These are phyloP conservation scores for Pseudonitzschia multistriata DNA, from an alignment of 108 stramenopile genomes.

Conservation along the genomic window DNA sequence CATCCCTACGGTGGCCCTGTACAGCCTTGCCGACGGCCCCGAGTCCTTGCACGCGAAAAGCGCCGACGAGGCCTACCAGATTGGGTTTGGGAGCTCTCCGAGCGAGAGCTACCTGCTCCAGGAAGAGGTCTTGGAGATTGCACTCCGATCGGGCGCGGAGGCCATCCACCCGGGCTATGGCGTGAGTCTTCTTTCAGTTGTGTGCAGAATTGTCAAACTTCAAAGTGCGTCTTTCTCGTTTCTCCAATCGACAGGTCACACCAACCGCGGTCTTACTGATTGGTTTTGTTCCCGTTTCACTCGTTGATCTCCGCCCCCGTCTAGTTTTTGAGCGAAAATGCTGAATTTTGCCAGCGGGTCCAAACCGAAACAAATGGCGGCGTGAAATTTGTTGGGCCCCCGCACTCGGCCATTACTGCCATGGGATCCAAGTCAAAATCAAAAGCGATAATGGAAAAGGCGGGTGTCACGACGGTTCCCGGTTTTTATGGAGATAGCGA, in stretches of 20 bases:
- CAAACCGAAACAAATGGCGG: slow-evolving; percentile 20
- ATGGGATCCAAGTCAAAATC: slow-evolving; percentile 95
- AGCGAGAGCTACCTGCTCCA: slow-evolving; percentile 74
- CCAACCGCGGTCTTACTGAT: not conserved
- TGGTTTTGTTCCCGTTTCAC: not conserved
- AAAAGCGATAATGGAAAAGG: slow-evolving; percentile 88
- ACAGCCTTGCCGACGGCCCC: slow-evolving; percentile 82
- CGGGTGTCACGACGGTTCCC: slow-evolving; percentile 90
- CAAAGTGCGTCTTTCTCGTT: not conserved
- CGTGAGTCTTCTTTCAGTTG: not conserved
- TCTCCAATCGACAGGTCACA: no score
- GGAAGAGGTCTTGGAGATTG: slow-evolving; percentile 76
- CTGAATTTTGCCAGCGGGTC: slow-evolving; percentile 59
- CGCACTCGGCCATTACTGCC: slow-evolving; percentile 75
- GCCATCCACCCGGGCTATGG: slow-evolving; percentile 93
- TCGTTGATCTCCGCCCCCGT: not conserved
- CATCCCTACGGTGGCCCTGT: slow-evolving; percentile 91
- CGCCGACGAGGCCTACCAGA: slow-evolving; percentile 75
- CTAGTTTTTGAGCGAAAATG: slow-evolving; percentile 75
- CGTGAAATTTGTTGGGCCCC: slow-evolving; percentile 89
- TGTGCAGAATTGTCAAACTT: not conserved
- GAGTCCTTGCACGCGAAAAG: slow-evolving; percentile 52
- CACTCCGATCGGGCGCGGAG: slow-evolving; percentile 67
- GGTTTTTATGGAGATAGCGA: slow-evolving; percentile 78
- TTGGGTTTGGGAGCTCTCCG: slow-evolving; percentile 79